Evolutionary conservation across 352 stramenopile species (phyloP).

Genomic region (Globisporangium camurandrum): DNA sequence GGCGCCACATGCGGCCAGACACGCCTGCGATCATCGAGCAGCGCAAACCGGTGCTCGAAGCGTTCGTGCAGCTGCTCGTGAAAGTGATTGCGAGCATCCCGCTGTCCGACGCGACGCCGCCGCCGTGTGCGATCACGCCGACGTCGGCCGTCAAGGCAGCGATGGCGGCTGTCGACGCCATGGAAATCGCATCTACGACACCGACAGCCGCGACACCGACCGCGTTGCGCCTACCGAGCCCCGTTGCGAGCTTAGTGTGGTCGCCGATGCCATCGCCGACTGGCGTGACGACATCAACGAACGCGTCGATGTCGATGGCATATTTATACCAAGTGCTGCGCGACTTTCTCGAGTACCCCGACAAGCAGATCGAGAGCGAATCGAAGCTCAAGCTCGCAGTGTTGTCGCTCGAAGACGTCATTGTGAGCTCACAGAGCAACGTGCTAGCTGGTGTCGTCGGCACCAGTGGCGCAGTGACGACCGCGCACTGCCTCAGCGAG

Average conservation of each 20-base stretch:
- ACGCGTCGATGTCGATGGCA: conserved; percentile 36
- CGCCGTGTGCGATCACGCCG: background rate
- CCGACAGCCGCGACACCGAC: background rate
- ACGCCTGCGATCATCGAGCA: conserved; percentile 70
- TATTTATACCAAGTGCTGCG: conserved; percentile 65
- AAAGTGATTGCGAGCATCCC: conserved; percentile 77
- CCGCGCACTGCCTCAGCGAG: conserved; percentile 43
- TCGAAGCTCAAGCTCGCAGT: conserved; percentile 77
- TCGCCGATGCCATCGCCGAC: no score
- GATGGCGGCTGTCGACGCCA: no score
- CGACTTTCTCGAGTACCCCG: conserved; percentile 77
- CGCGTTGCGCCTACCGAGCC: background rate
- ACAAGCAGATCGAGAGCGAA: conserved; percentile 84
- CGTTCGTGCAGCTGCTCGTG: conserved; percentile 76
- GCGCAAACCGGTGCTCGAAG: conserved; percentile 54
- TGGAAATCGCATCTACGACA: no score
- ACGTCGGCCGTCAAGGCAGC: background rate
- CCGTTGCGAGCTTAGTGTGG: no score
- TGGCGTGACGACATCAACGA: conserved; percentile 5
- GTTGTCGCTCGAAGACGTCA: conserved; percentile 75
- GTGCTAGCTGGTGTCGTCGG: conserved; percentile 20
- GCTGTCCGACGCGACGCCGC: conserved; percentile 24
- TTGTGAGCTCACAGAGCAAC: conserved; percentile 67
- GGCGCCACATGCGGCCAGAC: conserved; percentile 65
- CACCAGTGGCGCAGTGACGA: background rate